Percentiles rank a stretch among this genome's conserved stretches.
Evolutionary conservation across 805 yeast genomes (phyloP).

Genomic region (Tetrapisispora phaffii): DNA sequence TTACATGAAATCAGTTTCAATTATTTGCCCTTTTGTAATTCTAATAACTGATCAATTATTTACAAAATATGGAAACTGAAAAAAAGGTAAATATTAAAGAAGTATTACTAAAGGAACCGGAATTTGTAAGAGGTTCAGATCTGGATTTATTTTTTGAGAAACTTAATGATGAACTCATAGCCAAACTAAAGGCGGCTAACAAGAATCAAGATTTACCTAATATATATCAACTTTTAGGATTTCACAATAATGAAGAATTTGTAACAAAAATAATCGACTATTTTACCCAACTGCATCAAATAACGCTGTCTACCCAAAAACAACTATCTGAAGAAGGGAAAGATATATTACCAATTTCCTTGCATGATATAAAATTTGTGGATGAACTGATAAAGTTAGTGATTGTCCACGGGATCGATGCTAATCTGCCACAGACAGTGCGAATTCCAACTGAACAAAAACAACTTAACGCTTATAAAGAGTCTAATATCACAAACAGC

Average conservation of each 20-base stretch:
- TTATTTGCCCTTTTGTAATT: too few species aligned
- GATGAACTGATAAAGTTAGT: conserved; percentile 54
- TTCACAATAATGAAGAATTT: conserved; percentile 13
- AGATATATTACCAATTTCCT: conserved; percentile 48
- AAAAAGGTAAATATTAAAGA: conserved; percentile 4
- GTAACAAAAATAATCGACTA: conserved; percentile 10
- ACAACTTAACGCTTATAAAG: conserved; percentile 40
- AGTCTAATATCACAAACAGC: conserved; percentile 14
- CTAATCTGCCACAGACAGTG: conserved; percentile 44
- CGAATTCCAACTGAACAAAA: conserved; percentile 60
- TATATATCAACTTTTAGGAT: conserved; percentile 10
- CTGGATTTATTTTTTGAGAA: conserved; percentile 27
- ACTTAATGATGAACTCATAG: conserved; percentile 11
- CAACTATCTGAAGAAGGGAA: conserved; percentile 8
- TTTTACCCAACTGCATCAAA: conserved; percentile 10
- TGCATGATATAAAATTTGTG: conserved; percentile 75
- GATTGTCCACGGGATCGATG: conserved; percentile 62
- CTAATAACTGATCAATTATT: too few species aligned
- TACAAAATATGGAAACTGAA: neutral
- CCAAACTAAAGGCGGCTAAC: conserved; percentile 5
- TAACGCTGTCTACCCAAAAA: conserved; percentile 8
- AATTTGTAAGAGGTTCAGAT: conserved; percentile 23
- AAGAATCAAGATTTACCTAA: neutral
- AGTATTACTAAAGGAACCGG: conserved; percentile 22
- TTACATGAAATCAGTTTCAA: too few species aligned